Evolutionary conservation across 352 stramenopile species (phyloP), one percentile per base, ranked within the genome.

Genomic region (Phytophthora kernoviae): DNA sequence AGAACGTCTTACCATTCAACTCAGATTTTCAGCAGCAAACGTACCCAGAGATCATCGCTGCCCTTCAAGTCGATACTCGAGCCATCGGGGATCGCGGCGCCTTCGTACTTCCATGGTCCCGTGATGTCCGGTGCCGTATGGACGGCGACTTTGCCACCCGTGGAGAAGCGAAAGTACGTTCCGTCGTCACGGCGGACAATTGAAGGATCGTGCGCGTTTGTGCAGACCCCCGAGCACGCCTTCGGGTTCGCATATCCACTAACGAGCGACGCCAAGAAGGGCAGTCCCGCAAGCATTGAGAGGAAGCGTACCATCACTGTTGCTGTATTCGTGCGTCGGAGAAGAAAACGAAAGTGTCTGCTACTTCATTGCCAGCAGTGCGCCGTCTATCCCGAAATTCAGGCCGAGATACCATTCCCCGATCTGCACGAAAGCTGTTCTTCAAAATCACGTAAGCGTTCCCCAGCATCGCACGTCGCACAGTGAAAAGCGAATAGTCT

Each of bases 121-220:
- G 59, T 65, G 22, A 82, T 61, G 3, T 64, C 47, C 11, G 70
- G 73, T 0, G 69, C 73, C 2, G 62, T 75, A 54, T 82, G 73
- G 36, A 82, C 57, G 15, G 73, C 53, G 20, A 82, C 65, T 47
- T 70, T 77, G 54, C 56, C 58, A 22, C 70, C 68, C 5, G 68
- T 81, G 30, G 65, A 77, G 58, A 81, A 81, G 33, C 69, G 69
- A 43, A 67, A 81, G 62, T 83, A 83, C 45, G 70, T 83, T 43
- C 73, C 73, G 17, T 78, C 54, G 40, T 52, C 40, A 11, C 56
- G 54, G 18, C 58, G 69, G 49, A 77, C 70, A 30, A 82, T 74
- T 17, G 73, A 62, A 11, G 69, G 69, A 37, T 81, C 73, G 48
- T 80, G 74, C 2, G 70, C 48, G 15, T 83, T 80, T 18, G 30